Evolutionary conservation across 345 rosid genomes (phyloP).

Genomic region (Eucalyptus melliodora): DNA sequence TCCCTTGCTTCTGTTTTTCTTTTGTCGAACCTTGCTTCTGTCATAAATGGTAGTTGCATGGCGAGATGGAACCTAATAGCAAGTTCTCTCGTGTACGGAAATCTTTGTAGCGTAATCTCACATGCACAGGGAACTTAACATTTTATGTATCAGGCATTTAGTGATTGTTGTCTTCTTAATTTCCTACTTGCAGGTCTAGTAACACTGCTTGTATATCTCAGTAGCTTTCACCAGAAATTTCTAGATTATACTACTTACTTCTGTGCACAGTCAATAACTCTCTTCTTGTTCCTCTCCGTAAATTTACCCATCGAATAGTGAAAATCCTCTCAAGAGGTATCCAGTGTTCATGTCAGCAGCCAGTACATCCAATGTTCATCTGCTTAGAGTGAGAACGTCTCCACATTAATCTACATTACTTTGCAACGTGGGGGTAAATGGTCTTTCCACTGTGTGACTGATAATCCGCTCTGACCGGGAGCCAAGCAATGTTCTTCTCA

Average conservation of each 20-base stretch:
- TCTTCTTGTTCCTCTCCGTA: neutral
- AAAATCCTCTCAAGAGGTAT: too few relatives aligned
- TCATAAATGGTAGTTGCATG: neutral
- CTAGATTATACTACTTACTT: too few relatives aligned
- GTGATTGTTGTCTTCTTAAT: neutral
- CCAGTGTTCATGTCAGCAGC: neutral
- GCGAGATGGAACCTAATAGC: neutral
- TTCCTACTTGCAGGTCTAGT: conserved; percentile 58
- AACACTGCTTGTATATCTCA: conserved; percentile 91
- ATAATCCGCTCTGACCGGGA: too few relatives aligned
- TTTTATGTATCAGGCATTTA: neutral
- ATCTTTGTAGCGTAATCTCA: neutral
- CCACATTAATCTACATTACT: too few relatives aligned
- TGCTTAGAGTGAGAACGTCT: neutral
- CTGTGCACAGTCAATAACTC: rapidly evolving
- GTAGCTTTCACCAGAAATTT: conserved; percentile 84
- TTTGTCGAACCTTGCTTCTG: neutral
- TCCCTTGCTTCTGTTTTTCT: neutral
- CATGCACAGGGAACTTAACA: neutral
- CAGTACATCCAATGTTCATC: neutral
- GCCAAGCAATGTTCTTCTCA: too few relatives aligned
- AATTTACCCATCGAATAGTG: neutral
- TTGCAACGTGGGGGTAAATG: too few relatives aligned
- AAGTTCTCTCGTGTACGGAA: rapidly evolving
- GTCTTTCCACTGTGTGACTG: too few relatives aligned